Conservation (phyloP, 1,284 basidiomycete genomes). For the Vanrija humicola region DNA sequence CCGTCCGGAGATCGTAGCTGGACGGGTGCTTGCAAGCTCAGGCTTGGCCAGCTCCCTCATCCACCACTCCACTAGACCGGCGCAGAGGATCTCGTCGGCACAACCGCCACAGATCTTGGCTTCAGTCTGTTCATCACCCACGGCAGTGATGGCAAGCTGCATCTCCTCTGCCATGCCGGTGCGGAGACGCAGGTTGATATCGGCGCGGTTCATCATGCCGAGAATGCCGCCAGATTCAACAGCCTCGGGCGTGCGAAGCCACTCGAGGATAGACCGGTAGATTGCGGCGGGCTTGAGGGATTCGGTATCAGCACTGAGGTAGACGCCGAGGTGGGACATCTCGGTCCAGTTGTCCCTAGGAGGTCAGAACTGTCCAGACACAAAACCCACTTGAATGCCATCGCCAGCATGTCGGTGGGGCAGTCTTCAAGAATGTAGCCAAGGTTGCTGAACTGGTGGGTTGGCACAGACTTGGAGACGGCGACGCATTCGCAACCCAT, state of each 20-base stretch:
- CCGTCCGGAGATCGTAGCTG: slow-evolving; percentile 5
- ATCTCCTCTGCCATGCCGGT: slow-evolving; percentile 21
- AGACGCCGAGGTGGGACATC: slow-evolving; percentile 17
- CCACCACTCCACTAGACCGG: slow-evolving; percentile 25
- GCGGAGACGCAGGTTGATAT: slow-evolving; percentile 19
- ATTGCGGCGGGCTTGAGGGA: slow-evolving; percentile 1
- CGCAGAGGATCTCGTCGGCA: slow-evolving; percentile 21
- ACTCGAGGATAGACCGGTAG: slow-evolving; percentile 13
- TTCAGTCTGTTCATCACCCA: slow-evolving; percentile 4
- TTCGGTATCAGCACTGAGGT: slow-evolving; percentile 2
- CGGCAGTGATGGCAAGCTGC: slow-evolving; percentile 15
- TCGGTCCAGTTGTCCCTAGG: slow-evolving; percentile 25
- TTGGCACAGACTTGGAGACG: slow-evolving; percentile 13
- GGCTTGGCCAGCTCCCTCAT: slow-evolving; percentile 22
- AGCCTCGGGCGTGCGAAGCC: slow-evolving; percentile 17
- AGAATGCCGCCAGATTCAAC: slow-evolving; percentile 17
- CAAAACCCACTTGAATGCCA: slow-evolving; percentile 19
- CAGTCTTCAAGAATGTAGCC: slow-evolving; percentile 17
- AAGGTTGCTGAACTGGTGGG: slow-evolving; percentile 9
- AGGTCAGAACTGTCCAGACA: background rate
- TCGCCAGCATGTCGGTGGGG: slow-evolving; percentile 18
- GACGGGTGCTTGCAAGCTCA: slow-evolving; percentile 10
- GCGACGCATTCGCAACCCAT: slow-evolving; percentile 12
- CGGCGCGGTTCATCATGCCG: slow-evolving; percentile 21
- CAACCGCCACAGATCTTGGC: slow-evolving; percentile 19